Conservation (phyloP, 495 filamentous ascomycete species). For the Immersiella caudata region DNA sequence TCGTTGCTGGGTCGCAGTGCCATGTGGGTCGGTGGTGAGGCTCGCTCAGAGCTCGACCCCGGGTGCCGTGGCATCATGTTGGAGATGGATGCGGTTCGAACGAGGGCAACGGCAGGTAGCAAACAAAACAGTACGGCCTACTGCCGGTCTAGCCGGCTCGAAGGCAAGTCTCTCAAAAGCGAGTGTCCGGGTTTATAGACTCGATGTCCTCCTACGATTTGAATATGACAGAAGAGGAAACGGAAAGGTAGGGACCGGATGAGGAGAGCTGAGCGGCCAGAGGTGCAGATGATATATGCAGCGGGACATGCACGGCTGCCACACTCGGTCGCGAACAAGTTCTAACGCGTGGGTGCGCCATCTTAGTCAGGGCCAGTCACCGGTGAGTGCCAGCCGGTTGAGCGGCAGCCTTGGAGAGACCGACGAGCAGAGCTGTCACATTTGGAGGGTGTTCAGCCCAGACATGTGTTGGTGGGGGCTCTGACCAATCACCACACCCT, state of each 20-base stretch:
- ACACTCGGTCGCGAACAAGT: constrained; percentile 17
- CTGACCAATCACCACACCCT: constrained; percentile 12
- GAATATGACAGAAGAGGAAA: constrained; percentile 1
- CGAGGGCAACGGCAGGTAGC: background rate
- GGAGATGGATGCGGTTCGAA: background rate
- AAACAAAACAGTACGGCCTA: constrained; percentile 5
- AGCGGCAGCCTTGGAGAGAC: constrained; percentile 28
- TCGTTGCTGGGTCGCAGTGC: constrained; percentile 41
- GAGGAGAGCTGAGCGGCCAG: background rate
- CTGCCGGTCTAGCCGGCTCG: constrained; percentile 42
- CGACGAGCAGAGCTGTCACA: constrained; percentile 27
- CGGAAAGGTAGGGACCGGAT: background rate
- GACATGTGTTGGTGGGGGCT: background rate
- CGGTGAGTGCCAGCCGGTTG: constrained; percentile 23
- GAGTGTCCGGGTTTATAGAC: constrained; percentile 18
- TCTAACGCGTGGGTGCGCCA: constrained; percentile 10
- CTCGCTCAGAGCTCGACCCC: constrained; percentile 12
- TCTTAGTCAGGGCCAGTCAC: constrained; percentile 28
- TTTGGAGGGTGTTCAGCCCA: constrained; percentile 22
- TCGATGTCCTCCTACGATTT: background rate
- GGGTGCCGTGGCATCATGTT: background rate
- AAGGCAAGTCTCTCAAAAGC: constrained; percentile 26
- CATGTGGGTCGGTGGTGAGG: constrained; percentile 40
- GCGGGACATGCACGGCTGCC: constrained; percentile 5
- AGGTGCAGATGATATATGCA: constrained; percentile 2